Evolutionary conservation across 108 stramenopile species (phyloP), one percentile per base, ranked within the genome.

Genomic region (Hondaea fermentalgiana): DNA sequence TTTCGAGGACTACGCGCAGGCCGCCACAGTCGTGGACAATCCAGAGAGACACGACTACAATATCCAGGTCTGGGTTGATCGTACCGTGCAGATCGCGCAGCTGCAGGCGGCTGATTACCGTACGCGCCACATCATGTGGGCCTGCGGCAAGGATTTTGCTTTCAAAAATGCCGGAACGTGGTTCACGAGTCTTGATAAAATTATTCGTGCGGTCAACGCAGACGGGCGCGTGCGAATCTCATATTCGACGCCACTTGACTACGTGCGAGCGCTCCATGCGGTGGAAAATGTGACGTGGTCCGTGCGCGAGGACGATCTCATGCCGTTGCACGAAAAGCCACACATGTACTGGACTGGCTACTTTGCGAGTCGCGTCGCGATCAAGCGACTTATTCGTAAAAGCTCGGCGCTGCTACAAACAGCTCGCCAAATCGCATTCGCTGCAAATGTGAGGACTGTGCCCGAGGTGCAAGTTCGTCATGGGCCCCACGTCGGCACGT

Each of bases 291-390:
- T 28, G 4, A 21, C 42, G 60, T 58, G 87, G 49, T 87, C 88
- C 35, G 60, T 92, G 17, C 96, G 97, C 87, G 89, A 89, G 49
- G 97, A 97, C 69, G 98, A 98, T 87, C 96, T 97, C 89, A 96
- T 98, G 87, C 98, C 98, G 17, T 97, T 97, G 89, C 91, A 95
- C 60, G 97, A 97, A 88, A 94, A 95, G 87, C 91, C 94, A 47
- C 93, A 97, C 87, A 93, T 95, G 87, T 98, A 96, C 92, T 98
- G 98, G 98, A 97, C 97, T 17, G 97, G 98, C 3, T 98, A 97
- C 91, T 98, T 97, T 92, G 94, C 97, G 5, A 95, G 94, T 29
- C 94, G 98, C 16, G 91, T 97, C n/a, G 91, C 93, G 5, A 90
- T 98, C 29, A 99, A 98, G 88, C 90, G 95, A 44, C 91, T 96